Base-by-base conservation (phyloP, 768 basidiomycete species). In the Trametes cingulata region DNA sequence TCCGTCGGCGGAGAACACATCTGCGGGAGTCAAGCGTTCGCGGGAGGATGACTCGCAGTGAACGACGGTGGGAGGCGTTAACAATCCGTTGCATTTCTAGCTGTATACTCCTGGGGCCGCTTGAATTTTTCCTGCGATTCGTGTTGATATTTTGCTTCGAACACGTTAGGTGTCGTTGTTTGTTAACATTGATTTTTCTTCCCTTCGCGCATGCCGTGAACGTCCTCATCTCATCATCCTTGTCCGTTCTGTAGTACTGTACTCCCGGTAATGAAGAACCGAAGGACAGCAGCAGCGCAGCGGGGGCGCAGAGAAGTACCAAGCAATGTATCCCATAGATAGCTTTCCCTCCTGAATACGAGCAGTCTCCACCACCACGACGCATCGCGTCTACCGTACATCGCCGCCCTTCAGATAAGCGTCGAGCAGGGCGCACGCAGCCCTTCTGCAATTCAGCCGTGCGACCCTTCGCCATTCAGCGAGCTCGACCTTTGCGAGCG, bases 311-410 rank as follows among this genome's bases (percentile, higher is more conserved):
- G 42, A 61, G 55, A 56, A 56, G 55, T 56, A 61, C 48, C 48
- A 56, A 61, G 37, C 60, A 40, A 61, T 61, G 60, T 61, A 61
- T 61, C 60, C 54, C 55, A 33, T 61, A 61, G 54, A 56, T 53
- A 42, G 6, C 15, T 24, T 14, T 22, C 15, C 40, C 12, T 48
- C 29, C 47, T 43, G n/a, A 25, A 35, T 36, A 41, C 27, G 19
- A 42, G 41, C 41, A n/a, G n/a, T n/a, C 17, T 20, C 41, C 8
- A 40, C 39, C 4, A 40, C n/a, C n/a, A 19, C 41, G 29, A 33
- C 29, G 29, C 29, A 33, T 33, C 29, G 29, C 29, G n/a, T n/a
- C n/a, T n/a, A n/a, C n/a, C n/a, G n/a, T 33, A 10, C 29, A 33
- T 33, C 29, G 29, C 10, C 29, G 29, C 29, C 29, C 29, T 33